Evolutionary conservation across 2,329 filamentous ascomycete genomes (phyloP).

Genomic region (Trichoderma guizhouense): DNA sequence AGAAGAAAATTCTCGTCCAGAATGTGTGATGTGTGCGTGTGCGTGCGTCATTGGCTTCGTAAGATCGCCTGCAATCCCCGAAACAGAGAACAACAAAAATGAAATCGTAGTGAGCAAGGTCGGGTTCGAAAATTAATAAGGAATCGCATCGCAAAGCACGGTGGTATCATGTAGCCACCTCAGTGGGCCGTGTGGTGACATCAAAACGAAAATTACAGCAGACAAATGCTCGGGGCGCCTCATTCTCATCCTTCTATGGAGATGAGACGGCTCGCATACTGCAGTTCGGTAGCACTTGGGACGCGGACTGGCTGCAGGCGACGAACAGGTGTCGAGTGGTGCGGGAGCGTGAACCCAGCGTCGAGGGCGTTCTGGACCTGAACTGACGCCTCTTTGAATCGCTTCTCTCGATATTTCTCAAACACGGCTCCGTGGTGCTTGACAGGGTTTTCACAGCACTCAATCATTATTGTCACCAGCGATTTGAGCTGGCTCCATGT

Average conservation of each 20-base stretch:
- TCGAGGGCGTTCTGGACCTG: slow-evolving; percentile 74
- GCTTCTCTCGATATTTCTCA: slow-evolving; percentile 86
- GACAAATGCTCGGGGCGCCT: not conserved
- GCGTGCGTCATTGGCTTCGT: slow-evolving; percentile 21
- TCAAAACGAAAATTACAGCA: not conserved
- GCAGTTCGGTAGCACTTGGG: slow-evolving; percentile 21
- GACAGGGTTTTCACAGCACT: slow-evolving; percentile 78
- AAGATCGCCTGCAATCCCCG: slow-evolving; percentile 13
- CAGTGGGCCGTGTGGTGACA: not conserved
- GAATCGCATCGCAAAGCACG: not conserved
- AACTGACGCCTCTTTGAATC: slow-evolving; percentile 79
- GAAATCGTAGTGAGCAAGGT: not conserved
- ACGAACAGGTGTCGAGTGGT: slow-evolving; percentile 40
- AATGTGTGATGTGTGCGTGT: slow-evolving; percentile 15
- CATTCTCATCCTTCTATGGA: slow-evolving; percentile 30
- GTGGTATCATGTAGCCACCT: not conserved
- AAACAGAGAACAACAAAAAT: not conserved
- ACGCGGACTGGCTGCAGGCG: slow-evolving; percentile 11
- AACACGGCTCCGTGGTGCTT: slow-evolving; percentile 84
- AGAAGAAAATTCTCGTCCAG: slow-evolving; percentile 13
- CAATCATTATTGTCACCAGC: slow-evolving; percentile 72
- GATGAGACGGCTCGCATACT: slow-evolving; percentile 30
- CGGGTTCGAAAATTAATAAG: not conserved
- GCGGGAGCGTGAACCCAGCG: slow-evolving; percentile 54
- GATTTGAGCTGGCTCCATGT: slow-evolving; percentile 80